Evolutionary conservation across 192 early-diverging fungal species (phyloP).

Genomic region (Mortierella antarctica): DNA sequence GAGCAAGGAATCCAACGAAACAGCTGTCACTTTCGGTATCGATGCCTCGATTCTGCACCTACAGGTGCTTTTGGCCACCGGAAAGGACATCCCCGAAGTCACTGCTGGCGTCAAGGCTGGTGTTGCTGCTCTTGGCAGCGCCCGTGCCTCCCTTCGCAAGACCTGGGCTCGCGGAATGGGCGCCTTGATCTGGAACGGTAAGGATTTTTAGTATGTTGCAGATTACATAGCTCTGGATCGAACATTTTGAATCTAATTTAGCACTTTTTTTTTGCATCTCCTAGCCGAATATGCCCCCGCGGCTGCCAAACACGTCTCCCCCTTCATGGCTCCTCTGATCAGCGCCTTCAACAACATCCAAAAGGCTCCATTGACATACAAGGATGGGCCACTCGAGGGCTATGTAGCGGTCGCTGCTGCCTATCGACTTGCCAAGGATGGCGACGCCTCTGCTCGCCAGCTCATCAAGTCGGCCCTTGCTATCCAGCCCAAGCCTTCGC

Average conservation of each 20-base stretch:
- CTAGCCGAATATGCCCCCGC: constrained; percentile 18
- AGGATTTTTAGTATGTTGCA: neutral
- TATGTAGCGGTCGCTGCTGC: constrained; percentile 69
- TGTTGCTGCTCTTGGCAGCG: constrained; percentile 67
- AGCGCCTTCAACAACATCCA: constrained; percentile 66
- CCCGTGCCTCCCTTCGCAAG: constrained; percentile 69
- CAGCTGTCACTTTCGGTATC: constrained; percentile 69
- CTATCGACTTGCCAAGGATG: constrained; percentile 50
- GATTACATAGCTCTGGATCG: no score
- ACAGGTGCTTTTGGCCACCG: constrained; percentile 54
- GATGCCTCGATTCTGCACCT: constrained; percentile 68
- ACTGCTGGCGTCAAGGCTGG: constrained; percentile 60
- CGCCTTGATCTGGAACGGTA: constrained; percentile 62
- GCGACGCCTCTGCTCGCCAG: constrained; percentile 40
- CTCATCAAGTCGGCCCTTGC: constrained; percentile 51
- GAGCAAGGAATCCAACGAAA: constrained; percentile 83
- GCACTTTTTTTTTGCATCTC: neutral
- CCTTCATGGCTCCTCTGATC: constrained; percentile 61
- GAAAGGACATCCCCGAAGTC: constrained; percentile 55
- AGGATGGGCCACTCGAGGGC: constrained; percentile 71
- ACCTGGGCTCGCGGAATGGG: constrained; percentile 74
- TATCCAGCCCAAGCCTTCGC: constrained; percentile 70
- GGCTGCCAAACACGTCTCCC: constrained; percentile 33
- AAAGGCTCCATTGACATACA: constrained; percentile 65
- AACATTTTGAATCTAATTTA: neutral